Conservation (phyloP, 768 basidiomycete genomes). For the Tephrocybe sp. region DNA sequence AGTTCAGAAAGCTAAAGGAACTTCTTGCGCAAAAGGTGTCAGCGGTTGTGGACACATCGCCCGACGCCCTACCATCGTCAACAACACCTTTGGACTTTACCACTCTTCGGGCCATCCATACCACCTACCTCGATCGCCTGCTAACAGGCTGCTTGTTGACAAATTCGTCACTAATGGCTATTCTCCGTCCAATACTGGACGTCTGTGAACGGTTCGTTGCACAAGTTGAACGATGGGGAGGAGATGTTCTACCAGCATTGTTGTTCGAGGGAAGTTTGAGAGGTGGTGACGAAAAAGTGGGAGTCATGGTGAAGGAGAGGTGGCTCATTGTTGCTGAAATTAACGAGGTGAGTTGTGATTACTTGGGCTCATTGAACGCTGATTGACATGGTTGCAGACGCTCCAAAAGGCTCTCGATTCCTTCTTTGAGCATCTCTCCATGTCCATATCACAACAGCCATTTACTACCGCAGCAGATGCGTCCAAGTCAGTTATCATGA, state of each 20-base stretch:
- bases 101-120: conserved; percentile 79
- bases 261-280: conserved; percentile 78
- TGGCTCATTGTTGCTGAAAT: conserved; percentile 70
- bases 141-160: conserved; percentile 78
- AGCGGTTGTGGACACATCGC: conserved; percentile 1
- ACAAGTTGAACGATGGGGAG: conserved; percentile 90
- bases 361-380: neutral
- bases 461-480: conserved; percentile 61
- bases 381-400: conserved; percentile 40
- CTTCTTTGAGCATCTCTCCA: conserved; percentile 81
- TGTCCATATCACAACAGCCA: conserved; percentile 75
- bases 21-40: conserved; percentile 40
- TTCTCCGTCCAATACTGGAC: conserved; percentile 74
- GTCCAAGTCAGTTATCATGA: conserved; percentile 70
- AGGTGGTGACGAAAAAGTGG: conserved; percentile 59
- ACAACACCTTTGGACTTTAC: conserved; percentile 74
- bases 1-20: conserved; percentile 72
- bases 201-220: conserved; percentile 86
- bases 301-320: conserved; percentile 72
- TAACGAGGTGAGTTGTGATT: conserved; percentile 60
- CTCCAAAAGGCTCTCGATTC: conserved; percentile 65
- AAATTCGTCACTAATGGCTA: conserved; percentile 58
- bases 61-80: conserved; percentile 18
- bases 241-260: conserved; percentile 83
- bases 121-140: conserved; percentile 76